Base-by-base conservation (phyloP, 2,329 filamentous ascomycete genomes). In the Penicillium freii region DNA sequence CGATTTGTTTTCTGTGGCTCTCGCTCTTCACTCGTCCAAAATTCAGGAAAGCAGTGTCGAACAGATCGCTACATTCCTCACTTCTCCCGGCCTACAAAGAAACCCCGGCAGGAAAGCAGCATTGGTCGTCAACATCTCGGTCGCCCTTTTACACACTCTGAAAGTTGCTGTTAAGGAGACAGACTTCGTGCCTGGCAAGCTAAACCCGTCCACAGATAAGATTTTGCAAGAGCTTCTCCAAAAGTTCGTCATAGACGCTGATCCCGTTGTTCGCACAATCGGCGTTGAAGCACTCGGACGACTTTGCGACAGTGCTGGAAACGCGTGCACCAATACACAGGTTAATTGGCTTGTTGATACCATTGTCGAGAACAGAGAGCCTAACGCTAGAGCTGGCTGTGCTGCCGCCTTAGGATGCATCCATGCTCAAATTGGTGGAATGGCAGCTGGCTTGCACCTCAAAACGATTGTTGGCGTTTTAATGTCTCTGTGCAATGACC, bases 381-480 rank as follows among this genome's bases (percentile, higher is more conserved):
- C 94, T 0, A 93, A 90, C 72, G 92, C 92, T 38, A 87, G 94
- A 71, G 92, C 95, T 44, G 94, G 94, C 11, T 99, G 93, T 75
- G 94, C 95, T 17, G 91, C 95, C 80, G 92, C 94, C 13, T 79
- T 99, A 31, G 94, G 94, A 9, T 90, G 89, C 56, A 97, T 99
- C 51, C 92, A 99, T 75, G 90, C 91, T 19, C 92, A 96, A 72
- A 90, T 99, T 34, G 95, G 94, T 56, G 93, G 94, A 56, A 97
- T 99, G 92, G 94, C 94, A 52, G 94, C 94, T 54, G 92, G 92
- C 4, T 92, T 94, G 67, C 94, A 99, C 72, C 82, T 99, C 50
- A 97, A 97, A 78, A 97, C 92, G 1, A 97, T 99, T 49, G 84
- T 97, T n/a, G 90, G 93, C 19, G 95, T 99, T 39, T 79, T 99